phyloP scores from a whole-genome alignment of 2,329 filamentous ascomycete species.

The Bipolaris oryzae region DNA sequence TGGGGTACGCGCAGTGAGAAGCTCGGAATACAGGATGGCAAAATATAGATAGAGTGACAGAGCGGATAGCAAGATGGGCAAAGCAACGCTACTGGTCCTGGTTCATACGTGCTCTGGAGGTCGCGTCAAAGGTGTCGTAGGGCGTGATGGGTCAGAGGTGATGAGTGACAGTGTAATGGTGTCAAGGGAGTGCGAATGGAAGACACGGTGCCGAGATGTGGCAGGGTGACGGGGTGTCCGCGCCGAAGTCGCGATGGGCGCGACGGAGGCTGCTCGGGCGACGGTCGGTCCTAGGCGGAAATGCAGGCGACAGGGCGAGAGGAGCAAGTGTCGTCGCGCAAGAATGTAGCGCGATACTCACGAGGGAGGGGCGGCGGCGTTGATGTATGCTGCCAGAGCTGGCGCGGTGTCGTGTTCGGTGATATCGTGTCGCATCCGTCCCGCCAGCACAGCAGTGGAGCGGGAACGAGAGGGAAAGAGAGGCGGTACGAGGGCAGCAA shows the following conservation, averaged over 20 bases:
- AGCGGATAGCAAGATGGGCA: constrained; percentile 3
- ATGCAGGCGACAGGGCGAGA: constrained; percentile 29
- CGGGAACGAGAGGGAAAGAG: constrained; percentile 20
- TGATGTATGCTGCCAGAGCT: constrained; percentile 25
- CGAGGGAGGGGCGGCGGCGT: constrained; percentile 17
- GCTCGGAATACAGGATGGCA: constrained; percentile 10
- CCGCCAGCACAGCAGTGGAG: constrained; percentile 35
- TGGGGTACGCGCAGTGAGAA: constrained; percentile 5
- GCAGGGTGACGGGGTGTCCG: constrained; percentile 21
- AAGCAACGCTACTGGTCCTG: constrained; percentile 16
- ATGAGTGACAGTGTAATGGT: constrained; percentile 6
- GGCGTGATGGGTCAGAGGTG: constrained; percentile 1
- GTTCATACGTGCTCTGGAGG: constrained; percentile 21
- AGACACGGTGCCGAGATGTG: constrained; percentile 2
- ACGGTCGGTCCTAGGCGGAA: constrained; percentile 34
- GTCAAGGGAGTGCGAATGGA: constrained; percentile 1
- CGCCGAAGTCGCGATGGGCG: constrained; percentile 29
- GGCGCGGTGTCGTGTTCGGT: constrained; percentile 35
- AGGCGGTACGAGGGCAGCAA: constrained; percentile 28
- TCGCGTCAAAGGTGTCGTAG: constrained; percentile 9
- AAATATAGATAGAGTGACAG: constrained; percentile 9
- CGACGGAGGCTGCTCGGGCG: constrained; percentile 26
- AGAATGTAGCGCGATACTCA: constrained; percentile 33
- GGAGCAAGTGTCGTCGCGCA: constrained; percentile 20
- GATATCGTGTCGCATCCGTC: constrained; percentile 45